A percentile compares a stretch with the other conserved stretches of the same genome.
Conservation (phyloP, 768 basidiomycete genomes). For the Sutorius australiensis region DNA sequence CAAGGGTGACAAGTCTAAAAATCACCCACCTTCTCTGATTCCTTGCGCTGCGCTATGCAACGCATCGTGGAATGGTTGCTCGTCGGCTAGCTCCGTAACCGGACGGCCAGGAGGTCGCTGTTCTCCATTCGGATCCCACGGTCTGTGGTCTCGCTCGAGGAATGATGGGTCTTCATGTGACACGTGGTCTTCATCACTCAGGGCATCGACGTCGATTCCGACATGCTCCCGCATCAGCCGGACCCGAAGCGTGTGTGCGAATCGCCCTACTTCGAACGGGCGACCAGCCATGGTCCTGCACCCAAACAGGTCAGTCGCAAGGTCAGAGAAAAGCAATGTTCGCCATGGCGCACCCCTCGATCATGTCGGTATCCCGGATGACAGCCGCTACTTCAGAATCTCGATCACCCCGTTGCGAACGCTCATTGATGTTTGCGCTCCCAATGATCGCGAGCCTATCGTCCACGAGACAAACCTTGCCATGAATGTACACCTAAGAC, state of each 20-base stretch:
- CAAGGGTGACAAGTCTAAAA: neutral
- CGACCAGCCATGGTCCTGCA: conserved; percentile 87
- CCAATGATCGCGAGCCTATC: conserved; percentile 93
- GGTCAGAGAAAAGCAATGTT: neutral
- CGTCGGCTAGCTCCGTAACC: conserved; percentile 41
- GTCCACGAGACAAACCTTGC: conserved; percentile 73
- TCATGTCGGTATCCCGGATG: conserved; percentile 95
- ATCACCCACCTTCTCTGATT: conserved; percentile 47
- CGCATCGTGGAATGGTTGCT: conserved; percentile 32
- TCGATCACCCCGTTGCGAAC: conserved; percentile 91
- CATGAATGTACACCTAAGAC: conserved; percentile 81
- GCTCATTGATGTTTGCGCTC: conserved; percentile 97
- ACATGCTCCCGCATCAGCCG: conserved; percentile 96
- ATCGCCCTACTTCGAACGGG: conserved; percentile 94
- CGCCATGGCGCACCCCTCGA: conserved; percentile 66
- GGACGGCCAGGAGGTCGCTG: conserved; percentile 47
- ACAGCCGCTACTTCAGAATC: conserved; percentile 94
- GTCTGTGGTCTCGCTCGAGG: conserved; percentile 47
- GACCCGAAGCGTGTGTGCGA: conserved; percentile 90
- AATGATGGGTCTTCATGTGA: conserved; percentile 45
- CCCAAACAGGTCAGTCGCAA: conserved; percentile 1
- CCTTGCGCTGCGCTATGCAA: conserved; percentile 37
- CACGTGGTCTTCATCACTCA: conserved; percentile 74
- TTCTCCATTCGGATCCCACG: conserved; percentile 74
- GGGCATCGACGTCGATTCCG: conserved; percentile 88